phyloP scores from a whole-genome alignment of 352 stramenopile genomes.

The Pythium utonaiense region DNA sequence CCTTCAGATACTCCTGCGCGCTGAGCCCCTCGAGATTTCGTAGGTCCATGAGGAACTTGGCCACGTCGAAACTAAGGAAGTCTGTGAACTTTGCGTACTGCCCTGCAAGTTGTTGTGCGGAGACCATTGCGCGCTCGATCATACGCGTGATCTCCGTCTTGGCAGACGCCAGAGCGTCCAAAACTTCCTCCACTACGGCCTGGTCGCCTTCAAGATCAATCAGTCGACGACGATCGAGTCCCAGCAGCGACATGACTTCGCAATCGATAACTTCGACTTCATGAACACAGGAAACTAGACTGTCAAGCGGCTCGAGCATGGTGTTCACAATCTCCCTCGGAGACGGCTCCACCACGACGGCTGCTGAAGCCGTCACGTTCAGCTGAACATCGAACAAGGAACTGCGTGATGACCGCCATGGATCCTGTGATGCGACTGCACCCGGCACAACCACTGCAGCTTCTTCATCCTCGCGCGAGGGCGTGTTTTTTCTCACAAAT shows the following conservation, averaged over 20 bases:
- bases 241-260: constrained; percentile 89
- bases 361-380: constrained; percentile 24
- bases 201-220: constrained; percentile 48
- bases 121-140: constrained; percentile 60
- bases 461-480: constrained; percentile 1
- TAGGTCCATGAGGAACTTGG: constrained; percentile 69
- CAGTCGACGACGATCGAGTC: constrained; percentile 55
- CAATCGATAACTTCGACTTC: constrained; percentile 85
- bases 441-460: not conserved
- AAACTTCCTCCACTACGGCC: constrained; percentile 43
- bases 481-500: constrained; percentile 40
- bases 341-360: constrained; percentile 61
- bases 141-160: constrained; percentile 53
- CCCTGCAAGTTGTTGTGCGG: constrained; percentile 56
- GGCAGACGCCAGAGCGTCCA: constrained; percentile 40
- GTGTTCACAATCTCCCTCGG: constrained; percentile 62
- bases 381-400: constrained; percentile 86
- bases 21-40: constrained; percentile 26
- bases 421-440: constrained; percentile 5
- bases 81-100: constrained; percentile 81
- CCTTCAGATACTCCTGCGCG: constrained; percentile 30
- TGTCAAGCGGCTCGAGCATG: constrained; percentile 81
- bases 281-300: constrained; percentile 67
- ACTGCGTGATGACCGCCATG: constrained; percentile 43
- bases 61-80: constrained; percentile 78